Evolutionary conservation across 2,329 filamentous ascomycete species (phyloP), one percentile per base, ranked within the genome.

Genomic region (Arachnomyces sp.): DNA sequence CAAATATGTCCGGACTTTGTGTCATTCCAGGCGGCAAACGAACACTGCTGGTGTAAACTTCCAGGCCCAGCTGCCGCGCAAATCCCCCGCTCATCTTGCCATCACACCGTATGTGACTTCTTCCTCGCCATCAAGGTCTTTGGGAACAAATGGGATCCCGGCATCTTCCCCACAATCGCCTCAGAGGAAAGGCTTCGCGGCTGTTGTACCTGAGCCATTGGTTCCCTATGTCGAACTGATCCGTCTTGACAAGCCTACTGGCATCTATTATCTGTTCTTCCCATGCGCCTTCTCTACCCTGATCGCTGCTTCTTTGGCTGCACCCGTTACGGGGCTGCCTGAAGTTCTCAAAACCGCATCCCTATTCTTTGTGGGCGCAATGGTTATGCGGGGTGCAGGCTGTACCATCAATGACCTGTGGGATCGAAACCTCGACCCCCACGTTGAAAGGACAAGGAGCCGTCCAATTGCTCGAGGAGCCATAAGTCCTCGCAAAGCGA

Each of bases 391-490:
- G 38, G 66, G 70, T 17, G 66, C 66, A 14, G 63, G 68, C 3
- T 77, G 74, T 50, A 65, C 71, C 0, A 76, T 74, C 59, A 77
- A 78, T 50, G 74, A 77, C 49, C 64, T 68, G 28, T 66, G 72
- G 55, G 74, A 78, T 48, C 65, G 68, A 35, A 69, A 73, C 33
- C 59, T 74, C 38, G 74, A 78, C 48, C 67, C 70, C 3, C 60
- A 68, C 44, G 72, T 74, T 7, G 63, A 62, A 46, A 66, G 73
- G 30, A 73, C 69, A 31, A 66, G 66, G 28, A 64, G 70, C 45
- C 64, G 73, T 13, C 72, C 72, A 2, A 68, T 74, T 46, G 70
- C 71, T 9, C 57, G 72, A 39, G 65, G 67, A n/a, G 72, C 71
- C 18, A 58, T 75, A 13, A 65, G 68, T 1, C 64, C 66, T 7